Percentiles rank a stretch among this genome's conserved stretches.
Conservation (phyloP, 306 rosid genomes). For the Trifolium repens region DNA sequence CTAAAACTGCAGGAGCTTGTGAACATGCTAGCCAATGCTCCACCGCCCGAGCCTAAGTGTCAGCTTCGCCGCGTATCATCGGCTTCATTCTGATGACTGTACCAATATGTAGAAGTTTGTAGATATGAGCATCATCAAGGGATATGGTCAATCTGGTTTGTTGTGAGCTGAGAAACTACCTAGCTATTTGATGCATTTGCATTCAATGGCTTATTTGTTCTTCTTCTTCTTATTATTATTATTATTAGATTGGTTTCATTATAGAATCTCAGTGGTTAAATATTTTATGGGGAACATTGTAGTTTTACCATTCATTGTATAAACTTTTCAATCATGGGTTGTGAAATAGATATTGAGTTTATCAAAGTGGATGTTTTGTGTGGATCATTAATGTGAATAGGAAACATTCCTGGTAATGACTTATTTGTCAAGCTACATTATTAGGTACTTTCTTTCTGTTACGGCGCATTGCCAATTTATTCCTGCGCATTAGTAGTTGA, state of each 20-base stretch:
- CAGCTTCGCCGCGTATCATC: constrained; percentile 88
- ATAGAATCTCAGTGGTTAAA: constrained; percentile 35
- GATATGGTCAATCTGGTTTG: constrained; percentile 28
- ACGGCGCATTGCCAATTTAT: background rate
- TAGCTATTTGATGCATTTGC: constrained; percentile 46
- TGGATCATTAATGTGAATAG: background rate
- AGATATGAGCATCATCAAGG: constrained; percentile 41
- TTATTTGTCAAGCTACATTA: background rate
- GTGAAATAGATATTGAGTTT: background rate
- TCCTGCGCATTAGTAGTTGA: background rate
- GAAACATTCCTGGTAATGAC: background rate
- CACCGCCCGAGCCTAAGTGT: constrained; percentile 1
- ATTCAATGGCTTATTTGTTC: constrained; percentile 37
- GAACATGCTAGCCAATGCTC: background rate
- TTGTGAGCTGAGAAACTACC: constrained; percentile 34
- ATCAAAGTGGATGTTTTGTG: background rate
- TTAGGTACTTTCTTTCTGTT: background rate
- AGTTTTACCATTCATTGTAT: constrained; percentile 46
- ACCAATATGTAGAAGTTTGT: constrained; percentile 37
- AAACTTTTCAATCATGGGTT: constrained; percentile 13
- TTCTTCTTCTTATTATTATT: background rate
- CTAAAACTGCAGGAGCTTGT: background rate
- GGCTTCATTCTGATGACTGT: constrained; percentile 62
- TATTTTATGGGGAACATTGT: constrained; percentile 39
- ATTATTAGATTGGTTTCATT: constrained; percentile 28